Percentiles rank a stretch among this genome's conserved stretches.
phyloP scores from a whole-genome alignment of 2,329 filamentous ascomycete species.

The Cadophora gregata region DNA sequence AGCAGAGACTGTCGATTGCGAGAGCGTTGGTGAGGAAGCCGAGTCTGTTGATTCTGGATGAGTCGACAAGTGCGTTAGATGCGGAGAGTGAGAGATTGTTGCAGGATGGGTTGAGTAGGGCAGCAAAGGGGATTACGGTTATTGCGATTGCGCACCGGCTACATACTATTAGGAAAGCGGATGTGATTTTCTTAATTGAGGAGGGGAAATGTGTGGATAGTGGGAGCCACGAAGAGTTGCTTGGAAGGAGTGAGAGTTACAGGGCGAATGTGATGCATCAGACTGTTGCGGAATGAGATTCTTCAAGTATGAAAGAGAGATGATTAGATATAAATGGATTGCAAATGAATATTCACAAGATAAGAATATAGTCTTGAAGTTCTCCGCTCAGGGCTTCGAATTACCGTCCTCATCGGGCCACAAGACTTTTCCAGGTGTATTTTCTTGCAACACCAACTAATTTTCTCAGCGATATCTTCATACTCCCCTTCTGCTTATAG shows the following conservation, averaged over 20 bases:
- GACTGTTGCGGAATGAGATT: conserved; percentile 34
- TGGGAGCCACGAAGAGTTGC: conserved; percentile 60
- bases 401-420: no score
- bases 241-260: conserved; percentile 56
- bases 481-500: no score
- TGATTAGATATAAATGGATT: neutral
- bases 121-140: conserved; percentile 58
- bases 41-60: conserved; percentile 76
- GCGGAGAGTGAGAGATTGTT: conserved; percentile 70
- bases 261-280: conserved; percentile 56
- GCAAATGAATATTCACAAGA: no score
- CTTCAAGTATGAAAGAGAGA: neutral
- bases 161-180: conserved; percentile 61
- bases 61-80: conserved; percentile 81
- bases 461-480: no score
- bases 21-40: conserved; percentile 76
- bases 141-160: conserved; percentile 64
- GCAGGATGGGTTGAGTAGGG: conserved; percentile 68
- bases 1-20: conserved; percentile 79
- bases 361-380: no score
- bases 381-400: no score
- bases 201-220: conserved; percentile 57
- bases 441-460: no score
- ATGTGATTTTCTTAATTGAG: conserved; percentile 64
- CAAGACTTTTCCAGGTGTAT: no score